Evolutionary conservation across 78 protist genomes (phyloP).

Genomic region (Capsaspora owczarzaki): DNA sequence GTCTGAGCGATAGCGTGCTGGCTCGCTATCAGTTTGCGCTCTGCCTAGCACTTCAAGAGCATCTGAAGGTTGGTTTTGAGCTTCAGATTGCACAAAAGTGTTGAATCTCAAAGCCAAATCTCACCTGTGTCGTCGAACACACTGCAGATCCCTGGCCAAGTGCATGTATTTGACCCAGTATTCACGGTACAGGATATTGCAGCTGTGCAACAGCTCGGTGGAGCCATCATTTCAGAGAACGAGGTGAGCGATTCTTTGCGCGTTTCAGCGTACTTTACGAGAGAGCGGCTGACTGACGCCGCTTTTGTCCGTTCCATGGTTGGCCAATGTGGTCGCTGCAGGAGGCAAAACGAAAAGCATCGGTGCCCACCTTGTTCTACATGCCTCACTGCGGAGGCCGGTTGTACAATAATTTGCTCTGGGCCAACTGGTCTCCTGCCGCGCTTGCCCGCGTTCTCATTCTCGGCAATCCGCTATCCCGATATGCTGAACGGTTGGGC

Average conservation of each 20-base stretch:
- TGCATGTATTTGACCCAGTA: not conserved
- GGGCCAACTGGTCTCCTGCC: conserved; percentile 17
- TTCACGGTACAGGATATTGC: not conserved
- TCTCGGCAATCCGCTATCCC: too few species aligned
- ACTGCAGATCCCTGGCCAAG: not conserved
- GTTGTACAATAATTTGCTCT: conserved; percentile 20
- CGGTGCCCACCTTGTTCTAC: conserved; percentile 6
- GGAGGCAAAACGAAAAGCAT: conserved; percentile 6
- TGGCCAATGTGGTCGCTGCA: not conserved
- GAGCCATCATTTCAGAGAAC: not conserved
- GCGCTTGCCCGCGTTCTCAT: not conserved
- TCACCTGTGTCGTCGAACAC: too few species aligned
- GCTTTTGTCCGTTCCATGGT: not conserved
- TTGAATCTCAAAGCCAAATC: too few species aligned
- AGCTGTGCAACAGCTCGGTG: not conserved
- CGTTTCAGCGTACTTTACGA: not conserved
- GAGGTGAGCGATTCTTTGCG: not conserved
- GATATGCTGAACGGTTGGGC: too few species aligned
- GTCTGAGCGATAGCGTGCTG: too few species aligned
- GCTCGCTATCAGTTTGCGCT: too few species aligned
- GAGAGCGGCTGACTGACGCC: too few species aligned
- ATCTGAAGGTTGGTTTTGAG: too few species aligned
- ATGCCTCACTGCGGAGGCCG: conserved; percentile 30
- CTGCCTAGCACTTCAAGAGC: too few species aligned
- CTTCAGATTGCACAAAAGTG: too few species aligned